phyloP scores from a whole-genome alignment of 2,329 filamentous ascomycete genomes.

The Penicillium digitatum region DNA sequence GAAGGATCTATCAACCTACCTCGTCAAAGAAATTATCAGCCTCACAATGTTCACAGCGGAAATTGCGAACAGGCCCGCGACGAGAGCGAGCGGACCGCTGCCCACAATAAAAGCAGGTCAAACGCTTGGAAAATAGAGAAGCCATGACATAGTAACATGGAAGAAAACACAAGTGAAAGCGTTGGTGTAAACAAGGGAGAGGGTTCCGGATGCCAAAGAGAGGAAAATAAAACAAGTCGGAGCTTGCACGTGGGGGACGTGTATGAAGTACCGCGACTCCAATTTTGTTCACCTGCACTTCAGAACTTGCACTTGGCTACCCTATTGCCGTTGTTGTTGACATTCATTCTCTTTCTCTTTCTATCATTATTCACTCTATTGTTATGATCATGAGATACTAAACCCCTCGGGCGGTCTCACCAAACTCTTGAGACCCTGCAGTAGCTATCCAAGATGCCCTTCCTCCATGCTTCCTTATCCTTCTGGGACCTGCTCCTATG shows the following conservation, averaged over 20 bases:
- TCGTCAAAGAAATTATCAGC: constrained; percentile 86
- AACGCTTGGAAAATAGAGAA: constrained; percentile 41
- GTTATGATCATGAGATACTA: not conserved
- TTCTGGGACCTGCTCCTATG: not conserved
- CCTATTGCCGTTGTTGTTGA: not conserved
- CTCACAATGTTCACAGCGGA: constrained; percentile 73
- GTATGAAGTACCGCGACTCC: constrained; percentile 12
- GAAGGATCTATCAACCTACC: constrained; percentile 48
- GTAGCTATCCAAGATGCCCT: not conserved
- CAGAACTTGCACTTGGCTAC: not conserved
- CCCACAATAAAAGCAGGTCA: constrained; percentile 83
- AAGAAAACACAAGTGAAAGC: not conserved
- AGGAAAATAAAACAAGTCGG: constrained; percentile 15
- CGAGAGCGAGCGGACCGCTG: constrained; percentile 59
- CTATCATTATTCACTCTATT: not conserved
- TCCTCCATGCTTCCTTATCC: not conserved
- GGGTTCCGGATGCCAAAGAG: not conserved
- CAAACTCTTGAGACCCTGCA: not conserved
- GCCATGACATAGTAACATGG: constrained; percentile 36
- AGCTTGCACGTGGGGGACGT: constrained; percentile 20
- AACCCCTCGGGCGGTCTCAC: not conserved
- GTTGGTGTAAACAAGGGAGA: constrained; percentile 14
- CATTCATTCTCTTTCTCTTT: not conserved
- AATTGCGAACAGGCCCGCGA: constrained; percentile 59
- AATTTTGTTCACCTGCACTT: constrained; percentile 1